Conservation (phyloP, 192 early-diverging fungal species). For the Spizellomyces sp. region DNA sequence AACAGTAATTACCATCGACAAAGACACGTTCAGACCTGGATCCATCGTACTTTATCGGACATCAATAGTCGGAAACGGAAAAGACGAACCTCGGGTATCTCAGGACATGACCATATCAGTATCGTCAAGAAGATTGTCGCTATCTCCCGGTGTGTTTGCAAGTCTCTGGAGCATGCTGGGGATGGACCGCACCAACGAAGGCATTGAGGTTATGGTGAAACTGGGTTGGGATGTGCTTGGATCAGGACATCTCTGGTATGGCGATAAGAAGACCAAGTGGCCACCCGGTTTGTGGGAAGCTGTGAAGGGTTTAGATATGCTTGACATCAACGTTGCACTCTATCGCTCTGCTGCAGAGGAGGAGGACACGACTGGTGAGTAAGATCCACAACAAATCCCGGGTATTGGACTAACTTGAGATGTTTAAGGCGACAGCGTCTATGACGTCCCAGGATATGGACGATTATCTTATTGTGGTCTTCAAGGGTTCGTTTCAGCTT, state of each 20-base stretch:
- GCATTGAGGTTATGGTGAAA: slow-evolving; percentile 49
- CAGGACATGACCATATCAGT: neutral
- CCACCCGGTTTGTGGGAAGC: slow-evolving; percentile 62
- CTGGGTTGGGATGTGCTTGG: slow-evolving; percentile 52
- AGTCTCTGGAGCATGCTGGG: slow-evolving; percentile 49
- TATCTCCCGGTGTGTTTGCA: slow-evolving; percentile 28
- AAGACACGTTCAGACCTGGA: slow-evolving; percentile 79
- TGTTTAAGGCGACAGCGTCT: slow-evolving; percentile 68
- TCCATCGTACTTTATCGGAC: slow-evolving; percentile 68
- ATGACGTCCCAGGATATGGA: slow-evolving; percentile 89
- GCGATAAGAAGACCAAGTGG: slow-evolving; percentile 27
- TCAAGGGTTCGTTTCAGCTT: slow-evolving; percentile 86
- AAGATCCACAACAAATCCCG: neutral
- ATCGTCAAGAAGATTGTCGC: slow-evolving; percentile 1
- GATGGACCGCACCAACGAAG: slow-evolving; percentile 35
- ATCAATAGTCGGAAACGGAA: slow-evolving; percentile 34
- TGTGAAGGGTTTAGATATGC: slow-evolving; percentile 56
- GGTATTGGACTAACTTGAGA: neutral
- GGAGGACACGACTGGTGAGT: slow-evolving; percentile 68
- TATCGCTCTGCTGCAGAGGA: slow-evolving; percentile 91
- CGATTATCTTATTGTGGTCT: slow-evolving; percentile 85
- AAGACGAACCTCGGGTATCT: neutral
- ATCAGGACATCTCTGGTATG: slow-evolving; percentile 40
- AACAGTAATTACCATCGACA: slow-evolving; percentile 50
- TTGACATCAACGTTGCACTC: slow-evolving; percentile 84